Percentiles rank a stretch among this genome's conserved stretches.
Conservation (phyloP, 1,284 basidiomycete genomes). For the Tilletia horrida region DNA sequence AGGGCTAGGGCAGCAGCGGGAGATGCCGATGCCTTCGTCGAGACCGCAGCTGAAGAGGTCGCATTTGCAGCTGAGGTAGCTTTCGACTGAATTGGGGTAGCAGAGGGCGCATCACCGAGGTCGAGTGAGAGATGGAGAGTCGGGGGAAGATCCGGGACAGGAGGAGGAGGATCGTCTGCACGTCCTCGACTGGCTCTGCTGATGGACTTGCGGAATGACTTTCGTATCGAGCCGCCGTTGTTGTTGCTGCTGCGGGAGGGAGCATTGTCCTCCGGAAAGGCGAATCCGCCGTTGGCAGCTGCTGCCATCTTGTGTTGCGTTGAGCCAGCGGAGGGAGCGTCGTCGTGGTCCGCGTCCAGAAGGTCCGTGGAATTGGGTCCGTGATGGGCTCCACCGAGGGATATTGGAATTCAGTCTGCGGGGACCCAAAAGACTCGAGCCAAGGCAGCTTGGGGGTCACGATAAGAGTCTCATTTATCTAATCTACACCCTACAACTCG, state of each 20-base stretch:
- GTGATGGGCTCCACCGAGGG: too few species aligned
- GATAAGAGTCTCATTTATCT: too few species aligned
- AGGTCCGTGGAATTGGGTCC: too few species aligned
- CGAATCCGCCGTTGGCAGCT: not conserved
- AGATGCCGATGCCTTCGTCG: not conserved
- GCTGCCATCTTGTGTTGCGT: not conserved
- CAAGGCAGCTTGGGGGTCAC: too few species aligned
- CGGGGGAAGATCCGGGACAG: constrained; percentile 16
- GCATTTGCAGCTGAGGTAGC: not conserved
- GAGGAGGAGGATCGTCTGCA: constrained; percentile 9
- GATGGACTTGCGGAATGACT: constrained; percentile 1
- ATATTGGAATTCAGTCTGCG: too few species aligned
- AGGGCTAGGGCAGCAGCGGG: constrained; percentile 13
- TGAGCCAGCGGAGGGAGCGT: too few species aligned
- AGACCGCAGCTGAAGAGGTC: not conserved
- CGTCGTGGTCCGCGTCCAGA: too few species aligned
- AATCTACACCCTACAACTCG: too few species aligned
- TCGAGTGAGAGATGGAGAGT: constrained; percentile 16
- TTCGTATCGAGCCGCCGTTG: not conserved
- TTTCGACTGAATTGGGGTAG: not conserved
- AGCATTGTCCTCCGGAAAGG: not conserved
- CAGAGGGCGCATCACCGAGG: constrained; percentile 1
- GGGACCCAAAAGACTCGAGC: too few species aligned
- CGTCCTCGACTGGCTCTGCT: not conserved
- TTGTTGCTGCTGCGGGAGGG: not conserved